These are phyloP conservation scores for Drosera capensis DNA, from an alignment of 148 eudicot genomes.

Conservation along the genomic window DNA sequence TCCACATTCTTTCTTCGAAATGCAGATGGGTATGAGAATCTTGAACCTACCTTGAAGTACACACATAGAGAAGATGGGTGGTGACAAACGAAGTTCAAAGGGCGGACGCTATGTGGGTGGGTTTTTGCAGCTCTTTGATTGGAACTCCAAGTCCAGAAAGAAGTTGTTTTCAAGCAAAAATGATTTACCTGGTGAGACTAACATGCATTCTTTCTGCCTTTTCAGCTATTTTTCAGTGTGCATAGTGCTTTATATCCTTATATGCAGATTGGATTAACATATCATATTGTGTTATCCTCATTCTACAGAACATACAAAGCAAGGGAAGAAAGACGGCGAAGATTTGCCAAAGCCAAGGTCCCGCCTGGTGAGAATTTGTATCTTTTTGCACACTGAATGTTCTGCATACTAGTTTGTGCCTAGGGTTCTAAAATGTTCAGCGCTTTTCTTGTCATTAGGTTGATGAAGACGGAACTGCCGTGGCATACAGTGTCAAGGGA, in stretches of 20 bases:
- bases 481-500: slow-evolving; percentile 21
- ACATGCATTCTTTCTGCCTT: background rate
- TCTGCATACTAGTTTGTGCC: background rate
- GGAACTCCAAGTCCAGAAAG: slow-evolving; percentile 81
- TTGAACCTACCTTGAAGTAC: no score
- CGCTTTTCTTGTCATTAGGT: slow-evolving; percentile 26
- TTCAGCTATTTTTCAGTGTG: background rate
- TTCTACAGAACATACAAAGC: slow-evolving; percentile 37
- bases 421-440: background rate
- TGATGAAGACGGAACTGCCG: slow-evolving; percentile 26
- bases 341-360: slow-evolving; percentile 23
- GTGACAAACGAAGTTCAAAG: no score
- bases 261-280: background rate
- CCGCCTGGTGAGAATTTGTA: slow-evolving; percentile 34
- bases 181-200: slow-evolving; percentile 34
- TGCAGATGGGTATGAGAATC: no score
- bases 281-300: background rate
- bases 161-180: slow-evolving; percentile 71
- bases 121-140: slow-evolving; percentile 81
- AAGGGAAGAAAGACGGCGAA: slow-evolving; percentile 37
- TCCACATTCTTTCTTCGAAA: no score
- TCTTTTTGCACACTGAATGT: background rate
- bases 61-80: no score
- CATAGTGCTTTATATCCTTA: background rate
- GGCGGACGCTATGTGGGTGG: no score